A percentile compares a stretch with the other conserved stretches of the same genome.
Evolutionary conservation across 1,139 yeast genomes (phyloP).

Genomic region (Schwanniomyces etchellsii): DNA sequence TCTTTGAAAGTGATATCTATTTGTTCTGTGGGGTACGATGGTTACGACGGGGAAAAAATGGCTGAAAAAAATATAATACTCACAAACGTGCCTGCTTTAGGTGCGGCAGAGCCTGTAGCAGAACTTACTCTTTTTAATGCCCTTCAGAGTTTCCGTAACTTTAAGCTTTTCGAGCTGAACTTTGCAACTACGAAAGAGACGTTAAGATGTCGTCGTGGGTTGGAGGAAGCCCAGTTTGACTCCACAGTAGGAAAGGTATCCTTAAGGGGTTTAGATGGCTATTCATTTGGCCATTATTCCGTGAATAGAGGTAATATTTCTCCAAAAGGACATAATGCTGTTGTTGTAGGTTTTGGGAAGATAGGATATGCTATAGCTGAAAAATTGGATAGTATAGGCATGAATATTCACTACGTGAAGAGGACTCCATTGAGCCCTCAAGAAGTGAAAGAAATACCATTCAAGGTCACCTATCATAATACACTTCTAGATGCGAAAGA

Average conservation of each 20-base stretch:
- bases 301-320: slow-evolving; percentile 31
- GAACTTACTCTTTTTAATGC: slow-evolving; percentile 63
- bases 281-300: slow-evolving; percentile 43
- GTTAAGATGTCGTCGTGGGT: slow-evolving; percentile 29
- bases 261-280: slow-evolving; percentile 21
- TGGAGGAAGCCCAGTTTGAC: slow-evolving; percentile 33
- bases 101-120: slow-evolving; percentile 69
- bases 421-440: slow-evolving; percentile 40
- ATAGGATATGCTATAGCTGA: slow-evolving; percentile 65
- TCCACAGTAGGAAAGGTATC: slow-evolving; percentile 30
- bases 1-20: slow-evolving; percentile 52
- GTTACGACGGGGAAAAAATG: slow-evolving; percentile 42
- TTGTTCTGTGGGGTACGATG: slow-evolving; percentile 70
- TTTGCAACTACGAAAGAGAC: slow-evolving; percentile 35
- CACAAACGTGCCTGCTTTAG: slow-evolving; percentile 62
- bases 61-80: slow-evolving; percentile 42
- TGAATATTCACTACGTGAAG: slow-evolving; percentile 62
- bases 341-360: slow-evolving; percentile 73
- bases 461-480: slow-evolving; percentile 38
- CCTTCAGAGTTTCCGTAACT: slow-evolving; percentile 57
- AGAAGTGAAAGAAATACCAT: slow-evolving; percentile 35
- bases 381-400: slow-evolving; percentile 54
- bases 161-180: slow-evolving; percentile 42
- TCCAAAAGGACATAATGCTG: slow-evolving; percentile 56
- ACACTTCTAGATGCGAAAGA: slow-evolving; percentile 27